A percentile compares a stretch with the other conserved stretches of the same genome.
phyloP scores from a whole-genome alignment of 2,329 filamentous ascomycete species.

The Verticillium zaregamsianum region DNA sequence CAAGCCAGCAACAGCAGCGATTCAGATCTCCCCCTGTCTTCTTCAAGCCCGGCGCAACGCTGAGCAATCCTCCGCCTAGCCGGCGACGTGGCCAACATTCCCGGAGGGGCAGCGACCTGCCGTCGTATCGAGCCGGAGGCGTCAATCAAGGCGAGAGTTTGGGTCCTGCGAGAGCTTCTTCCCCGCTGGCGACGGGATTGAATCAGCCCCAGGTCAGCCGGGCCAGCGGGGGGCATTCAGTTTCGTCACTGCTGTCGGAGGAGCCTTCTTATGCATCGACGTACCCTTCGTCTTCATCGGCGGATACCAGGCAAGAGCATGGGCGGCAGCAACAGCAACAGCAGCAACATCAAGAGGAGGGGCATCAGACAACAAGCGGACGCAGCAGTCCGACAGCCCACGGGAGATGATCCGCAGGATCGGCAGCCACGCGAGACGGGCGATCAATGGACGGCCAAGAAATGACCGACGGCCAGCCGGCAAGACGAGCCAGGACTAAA shows the following conservation, averaged over 20 bases:
- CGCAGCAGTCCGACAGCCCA: neutral
- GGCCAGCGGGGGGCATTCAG: conserved; percentile 26
- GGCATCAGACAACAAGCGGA: neutral
- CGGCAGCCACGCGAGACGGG: neutral
- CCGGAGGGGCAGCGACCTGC: conserved; percentile 62
- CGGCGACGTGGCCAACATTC: conserved; percentile 56
- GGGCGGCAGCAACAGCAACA: neutral
- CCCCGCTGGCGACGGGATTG: conserved; percentile 25
- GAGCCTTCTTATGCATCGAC: conserved; percentile 18
- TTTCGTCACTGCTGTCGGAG: conserved; percentile 40
- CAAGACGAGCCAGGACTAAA: neutral
- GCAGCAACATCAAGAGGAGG: neutral
- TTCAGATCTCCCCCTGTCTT: conserved; percentile 40
- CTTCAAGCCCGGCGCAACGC: neutral
- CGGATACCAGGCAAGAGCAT: neutral
- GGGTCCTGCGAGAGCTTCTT: conserved; percentile 28
- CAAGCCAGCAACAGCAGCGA: conserved; percentile 40
- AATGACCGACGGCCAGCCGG: neutral
- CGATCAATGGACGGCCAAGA: neutral
- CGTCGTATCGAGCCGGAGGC: conserved; percentile 38
- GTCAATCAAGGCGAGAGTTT: conserved; percentile 31
- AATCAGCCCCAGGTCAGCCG: conserved; percentile 17
- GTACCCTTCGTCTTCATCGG: neutral
- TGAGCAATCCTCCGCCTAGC: neutral
- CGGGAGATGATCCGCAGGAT: neutral